Evolutionary conservation across 176 grass and related monocot genomes (phyloP).

Genomic region (Secale cereale): DNA sequence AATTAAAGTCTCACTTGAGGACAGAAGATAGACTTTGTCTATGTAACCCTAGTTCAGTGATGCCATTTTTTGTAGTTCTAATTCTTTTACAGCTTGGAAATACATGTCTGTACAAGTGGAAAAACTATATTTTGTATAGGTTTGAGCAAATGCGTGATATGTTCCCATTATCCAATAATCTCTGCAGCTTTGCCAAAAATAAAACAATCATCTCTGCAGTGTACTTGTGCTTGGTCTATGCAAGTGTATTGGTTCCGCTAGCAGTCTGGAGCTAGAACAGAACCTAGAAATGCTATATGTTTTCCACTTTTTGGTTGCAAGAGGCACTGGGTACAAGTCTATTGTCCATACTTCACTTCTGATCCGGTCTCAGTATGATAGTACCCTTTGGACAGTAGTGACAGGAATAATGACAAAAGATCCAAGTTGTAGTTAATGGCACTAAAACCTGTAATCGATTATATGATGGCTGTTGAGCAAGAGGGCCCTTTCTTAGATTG

Average conservation of each 20-base stretch:
- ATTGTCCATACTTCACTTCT: not conserved
- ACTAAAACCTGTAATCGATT: constrained; percentile 5
- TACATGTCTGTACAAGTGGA: not conserved
- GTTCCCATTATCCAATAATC: constrained; percentile 22
- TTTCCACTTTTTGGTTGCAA: constrained; percentile 14
- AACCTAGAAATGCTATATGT: not conserved
- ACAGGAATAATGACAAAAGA: not conserved
- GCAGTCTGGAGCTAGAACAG: not conserved
- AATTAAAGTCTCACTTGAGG: constrained; percentile 2
- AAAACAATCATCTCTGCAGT: not conserved
- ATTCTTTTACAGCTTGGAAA: not conserved
- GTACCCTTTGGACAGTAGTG: not conserved
- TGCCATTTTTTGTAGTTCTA: not conserved
- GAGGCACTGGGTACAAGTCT: not conserved
- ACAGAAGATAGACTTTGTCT: not conserved
- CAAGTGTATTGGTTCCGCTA: constrained; percentile 13
- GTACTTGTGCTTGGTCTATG: not conserved
- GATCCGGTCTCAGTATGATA: constrained; percentile 9
- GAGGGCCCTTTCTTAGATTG: not conserved
- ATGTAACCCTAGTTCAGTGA: not conserved
- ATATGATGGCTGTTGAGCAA: not conserved
- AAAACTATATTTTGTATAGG: constrained; percentile 2
- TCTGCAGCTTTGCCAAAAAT: not conserved
- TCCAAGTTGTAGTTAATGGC: not conserved
- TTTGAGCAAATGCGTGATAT: not conserved